Percentiles rank a stretch among this genome's conserved stretches.
phyloP scores from a whole-genome alignment of 2,329 filamentous ascomycete species.

The Aspergillus luchuensis region DNA sequence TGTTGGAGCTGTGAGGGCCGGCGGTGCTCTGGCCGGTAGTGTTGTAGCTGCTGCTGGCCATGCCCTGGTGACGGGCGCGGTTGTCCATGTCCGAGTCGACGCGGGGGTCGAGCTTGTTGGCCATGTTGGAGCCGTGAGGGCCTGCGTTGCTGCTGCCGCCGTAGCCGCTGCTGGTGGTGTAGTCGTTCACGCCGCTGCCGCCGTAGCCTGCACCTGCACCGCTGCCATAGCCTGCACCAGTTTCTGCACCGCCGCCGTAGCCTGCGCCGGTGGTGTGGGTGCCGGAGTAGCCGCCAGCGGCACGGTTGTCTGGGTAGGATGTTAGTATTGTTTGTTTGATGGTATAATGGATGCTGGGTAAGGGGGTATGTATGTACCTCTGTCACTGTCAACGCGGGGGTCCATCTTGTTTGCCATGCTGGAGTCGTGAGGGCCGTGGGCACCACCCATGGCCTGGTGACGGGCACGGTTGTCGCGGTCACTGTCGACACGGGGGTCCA shows the following conservation, averaged over 20 bases:
- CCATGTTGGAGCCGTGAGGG: slow-evolving; percentile 37
- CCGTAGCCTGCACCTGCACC: slow-evolving; percentile 23
- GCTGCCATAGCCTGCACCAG: slow-evolving; percentile 8
- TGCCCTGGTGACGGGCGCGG: slow-evolving; percentile 15
- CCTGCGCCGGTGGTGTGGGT: slow-evolving; percentile 8
- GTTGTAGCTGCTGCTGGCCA: slow-evolving; percentile 16
- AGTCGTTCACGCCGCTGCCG: neutral
- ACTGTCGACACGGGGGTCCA: slow-evolving; percentile 20
- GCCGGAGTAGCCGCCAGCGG: neutral
- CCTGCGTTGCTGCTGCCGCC: slow-evolving; percentile 31
- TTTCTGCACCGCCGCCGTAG: slow-evolving; percentile 7
- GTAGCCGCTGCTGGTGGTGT: slow-evolving; percentile 23
- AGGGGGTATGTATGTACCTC: slow-evolving; percentile 10
- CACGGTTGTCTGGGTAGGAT: slow-evolving; percentile 13
- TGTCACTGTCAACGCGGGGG: slow-evolving; percentile 41
- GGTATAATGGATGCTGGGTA: too few relatives aligned
- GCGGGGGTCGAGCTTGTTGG: slow-evolving; percentile 34
- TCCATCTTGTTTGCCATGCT: slow-evolving; percentile 54
- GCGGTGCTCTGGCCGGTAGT: slow-evolving; percentile 1
- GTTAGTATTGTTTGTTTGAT: neutral
- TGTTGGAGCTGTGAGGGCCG: slow-evolving; percentile 49
- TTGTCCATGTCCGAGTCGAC: slow-evolving; percentile 43
- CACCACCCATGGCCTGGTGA: slow-evolving; percentile 15
- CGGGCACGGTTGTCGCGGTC: slow-evolving; percentile 19
- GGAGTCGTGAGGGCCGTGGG: slow-evolving; percentile 46